Base-by-base conservation (phyloP, 2,329 filamentous ascomycete species). In the Phaeophleospora eucalypticola region DNA sequence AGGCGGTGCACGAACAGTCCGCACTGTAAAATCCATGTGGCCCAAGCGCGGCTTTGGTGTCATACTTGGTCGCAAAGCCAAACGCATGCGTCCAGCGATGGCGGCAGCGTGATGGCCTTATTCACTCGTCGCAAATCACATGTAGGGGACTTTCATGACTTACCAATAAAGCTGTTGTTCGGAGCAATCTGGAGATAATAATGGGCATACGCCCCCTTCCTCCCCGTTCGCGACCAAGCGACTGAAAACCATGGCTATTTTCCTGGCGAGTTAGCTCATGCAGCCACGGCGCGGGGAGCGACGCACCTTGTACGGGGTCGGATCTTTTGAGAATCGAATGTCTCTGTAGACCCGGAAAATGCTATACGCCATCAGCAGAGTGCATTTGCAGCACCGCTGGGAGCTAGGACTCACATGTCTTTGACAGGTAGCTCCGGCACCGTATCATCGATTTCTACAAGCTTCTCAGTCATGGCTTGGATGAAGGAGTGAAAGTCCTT, bases 111-210 rank as follows among this genome's bases (percentile, higher is more conserved):
- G n/a, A n/a, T n/a, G n/a, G n/a, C n/a, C n/a, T n/a, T n/a, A n/a
- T n/a, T n/a, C n/a, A n/a, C n/a, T n/a, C n/a, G n/a, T n/a, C n/a
- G n/a, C n/a, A n/a, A n/a, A n/a, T n/a, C n/a, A n/a, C n/a, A n/a
- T n/a, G n/a, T n/a, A n/a, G n/a, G 24, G 24, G 12, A 12, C 12
- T 7, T 29, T 29, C 24, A 12, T 12, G 18, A 76, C 78, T 70
- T 71, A 83, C 81, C 89, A 35, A 94, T 73, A 58, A 91, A 86
- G 62, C 81, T 84, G 41, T 77, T 72, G 18, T 72, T 72, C 9
- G 89, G 88, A 64, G 91, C 81, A 54, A 87, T 78, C 65, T 95
- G 89, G 16, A 95, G 71, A 69, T 95, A 95, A 70, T 95, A 95
- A 62, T 82, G 84, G 4, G 89, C 89, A 67, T 93, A 94, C 8